Base-by-base conservation (phyloP, 805 yeast species). In the Yarrowia alimentaria region DNA sequence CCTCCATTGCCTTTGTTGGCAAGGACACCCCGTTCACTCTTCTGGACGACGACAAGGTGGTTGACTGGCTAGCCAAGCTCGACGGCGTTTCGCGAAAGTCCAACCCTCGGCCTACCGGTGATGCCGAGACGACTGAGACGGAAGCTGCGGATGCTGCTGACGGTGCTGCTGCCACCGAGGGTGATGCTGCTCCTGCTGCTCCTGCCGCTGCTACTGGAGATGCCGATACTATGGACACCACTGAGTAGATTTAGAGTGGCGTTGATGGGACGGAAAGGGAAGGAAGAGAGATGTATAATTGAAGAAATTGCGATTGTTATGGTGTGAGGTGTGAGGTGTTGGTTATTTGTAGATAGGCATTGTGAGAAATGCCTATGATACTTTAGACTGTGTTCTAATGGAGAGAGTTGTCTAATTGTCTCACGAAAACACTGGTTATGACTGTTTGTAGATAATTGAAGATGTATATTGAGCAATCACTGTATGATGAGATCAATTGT, bases 1-100 rank as follows among this genome's bases (percentile, higher is more conserved):
- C 97, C 4, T 83, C 95, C 1, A 85, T 93, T 57, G 94, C 96
- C 37, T 79, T 89, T 45, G 98, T 91, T n/a, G 96, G 97, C 25
- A 73, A 78, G 57, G 94, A 80, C 58, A 73, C 75, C 32, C 77
- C 80, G 17, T 89, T 91, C 69, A 79, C 81, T 19, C 70, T 85
- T 51, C 82, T 85, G 59, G 98, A 93, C 57, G 95, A 89, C 60
- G 97, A 87, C 40, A 80, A 76, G 19, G 96, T 90, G 21, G 82
- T 79, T 58, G 86, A 78, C 56, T 87, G 94, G 94, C 75, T 87
- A 54, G 86, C 82, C 59, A 73, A 77, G 60, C 76, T 87, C 56
- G 95, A 83, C 60, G 71, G 83, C 3, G 77, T 81, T 19, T 67
- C 83, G 5, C 77, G 86, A 70, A 68, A 68, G 51, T 69, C 73